Base-by-base conservation (phyloP, 139 green algal genomes). In the Eudorina sp. region DNA sequence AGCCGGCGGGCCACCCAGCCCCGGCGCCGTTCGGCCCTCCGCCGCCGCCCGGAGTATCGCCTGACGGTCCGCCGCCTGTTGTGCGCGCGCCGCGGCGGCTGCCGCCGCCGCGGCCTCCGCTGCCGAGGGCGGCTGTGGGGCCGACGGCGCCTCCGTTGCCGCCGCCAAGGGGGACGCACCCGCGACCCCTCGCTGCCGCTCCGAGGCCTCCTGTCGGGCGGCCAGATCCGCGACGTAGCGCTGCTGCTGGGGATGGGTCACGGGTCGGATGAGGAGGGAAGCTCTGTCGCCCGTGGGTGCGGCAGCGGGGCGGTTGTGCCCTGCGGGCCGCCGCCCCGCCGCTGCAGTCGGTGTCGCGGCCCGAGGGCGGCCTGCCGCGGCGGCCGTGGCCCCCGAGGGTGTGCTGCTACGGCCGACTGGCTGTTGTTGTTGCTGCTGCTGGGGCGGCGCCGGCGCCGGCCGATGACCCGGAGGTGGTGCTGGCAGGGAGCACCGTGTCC, bases 161-260 rank as follows among this genome's bases (percentile, higher is more conserved):
- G 53, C 51, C 1, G 76, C 51, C 16, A 53, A 38, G 7, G 76
- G 53, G 1, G 76, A 14, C 0, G 53, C 51, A 18, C 9, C 53
- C 0, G 1, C 38, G 21, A 25, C 77, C 25, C 38, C 38, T 27
- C 23, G 55, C 21, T 53, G 16, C 27, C 2, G 4, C 27, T 53
- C 77, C 58, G 78, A 41, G 5, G 78, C 78, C 9, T 55, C 78
- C 5, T 43, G 55, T 2, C 31, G 18, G 6, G 78, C 78, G 34
- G 9, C 23, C 25, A 84, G 53, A 3, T 43, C 78, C 18, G 55
- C 78, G 40, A 85, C 9, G 78, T 85, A 85, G 31, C 13, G 3
- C 55, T 75, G 40, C 53, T 85, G 78, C 78, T 75, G 31, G 27
- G 25, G 25, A 38, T 85, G 58, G 29, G 78, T 75, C 31, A 85